A percentile compares a stretch with the other conserved stretches of the same genome.
Conservation (phyloP, 2,329 filamentous ascomycete species). For the Teratosphaeria gauchensis region DNA sequence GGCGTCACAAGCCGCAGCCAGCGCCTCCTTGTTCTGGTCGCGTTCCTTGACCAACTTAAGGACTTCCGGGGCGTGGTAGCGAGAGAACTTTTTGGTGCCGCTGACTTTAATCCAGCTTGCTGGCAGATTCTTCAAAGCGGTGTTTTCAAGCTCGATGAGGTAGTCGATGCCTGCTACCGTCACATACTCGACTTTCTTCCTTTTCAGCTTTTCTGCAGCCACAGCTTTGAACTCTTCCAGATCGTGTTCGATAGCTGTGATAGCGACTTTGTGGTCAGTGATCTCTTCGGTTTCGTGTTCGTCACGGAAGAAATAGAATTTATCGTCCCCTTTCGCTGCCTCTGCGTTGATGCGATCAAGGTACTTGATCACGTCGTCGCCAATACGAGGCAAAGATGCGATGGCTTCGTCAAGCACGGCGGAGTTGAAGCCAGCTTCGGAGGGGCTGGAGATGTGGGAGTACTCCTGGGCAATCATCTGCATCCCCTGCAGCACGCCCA, state of each 20-base stretch:
- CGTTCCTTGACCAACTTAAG: constrained; percentile 73
- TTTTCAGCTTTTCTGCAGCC: constrained; percentile 63
- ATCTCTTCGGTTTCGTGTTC: constrained; percentile 82
- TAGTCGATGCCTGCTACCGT: constrained; percentile 89
- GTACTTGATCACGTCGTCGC: constrained; percentile 60
- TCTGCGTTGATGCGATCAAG: constrained; percentile 77
- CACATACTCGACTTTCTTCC: constrained; percentile 61
- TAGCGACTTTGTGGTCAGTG: constrained; percentile 80
- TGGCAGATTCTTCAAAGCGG: constrained; percentile 73
- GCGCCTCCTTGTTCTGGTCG: constrained; percentile 87
- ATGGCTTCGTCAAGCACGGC: constrained; percentile 61
- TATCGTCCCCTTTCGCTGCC: constrained; percentile 79
- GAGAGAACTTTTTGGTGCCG: constrained; percentile 81
- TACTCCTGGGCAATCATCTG: constrained; percentile 75
- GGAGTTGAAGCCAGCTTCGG: constrained; percentile 64
- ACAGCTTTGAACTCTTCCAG: constrained; percentile 64
- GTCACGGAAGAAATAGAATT: constrained; percentile 87
- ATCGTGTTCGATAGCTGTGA: constrained; percentile 84
- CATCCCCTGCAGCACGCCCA: constrained; percentile 74
- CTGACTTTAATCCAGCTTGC: constrained; percentile 93
- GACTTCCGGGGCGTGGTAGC: constrained; percentile 91
- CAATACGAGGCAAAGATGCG: constrained; percentile 64
- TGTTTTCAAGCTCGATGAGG: constrained; percentile 82
- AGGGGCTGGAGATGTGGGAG: constrained; percentile 52
- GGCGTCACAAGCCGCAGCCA: constrained; percentile 80